Evolutionary conservation across 345 rosid species (phyloP).

Genomic region (Eutrema heterophyllum): DNA sequence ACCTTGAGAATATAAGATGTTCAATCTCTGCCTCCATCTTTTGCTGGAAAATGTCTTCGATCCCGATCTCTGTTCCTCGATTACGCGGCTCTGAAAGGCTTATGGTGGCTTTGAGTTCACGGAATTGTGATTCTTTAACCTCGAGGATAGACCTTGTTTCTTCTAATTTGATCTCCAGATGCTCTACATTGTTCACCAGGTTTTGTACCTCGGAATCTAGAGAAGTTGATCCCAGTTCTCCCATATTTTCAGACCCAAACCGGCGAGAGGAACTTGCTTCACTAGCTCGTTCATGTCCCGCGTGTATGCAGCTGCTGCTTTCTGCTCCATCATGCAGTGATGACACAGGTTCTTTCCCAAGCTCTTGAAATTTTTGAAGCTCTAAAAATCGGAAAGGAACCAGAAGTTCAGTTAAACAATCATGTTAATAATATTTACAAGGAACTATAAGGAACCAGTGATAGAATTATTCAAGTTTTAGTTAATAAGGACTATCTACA

Average conservation of each 20-base stretch:
- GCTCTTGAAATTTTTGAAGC: constrained; percentile 48
- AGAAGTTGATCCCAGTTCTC: constrained; percentile 28
- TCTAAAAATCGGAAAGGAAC: constrained; percentile 33
- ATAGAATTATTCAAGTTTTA: background rate
- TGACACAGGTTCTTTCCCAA: constrained; percentile 41
- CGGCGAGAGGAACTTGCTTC: constrained; percentile 40
- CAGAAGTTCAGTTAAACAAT: background rate
- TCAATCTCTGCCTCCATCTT: constrained; percentile 82
- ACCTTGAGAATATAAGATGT: constrained; percentile 44
- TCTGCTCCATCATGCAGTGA: constrained; percentile 26
- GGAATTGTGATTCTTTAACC: constrained; percentile 47
- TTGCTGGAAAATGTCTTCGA: constrained; percentile 60
- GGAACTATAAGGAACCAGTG: background rate
- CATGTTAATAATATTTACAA: background rate
- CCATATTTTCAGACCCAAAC: constrained; percentile 30
- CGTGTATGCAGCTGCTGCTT: constrained; percentile 27
- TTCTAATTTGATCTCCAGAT: constrained; percentile 46
- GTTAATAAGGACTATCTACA: background rate
- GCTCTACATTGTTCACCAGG: constrained; percentile 44
- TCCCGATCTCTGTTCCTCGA: constrained; percentile 42
- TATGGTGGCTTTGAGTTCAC: constrained; percentile 47
- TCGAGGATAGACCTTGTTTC: constrained; percentile 40
- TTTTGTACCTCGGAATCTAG: constrained; percentile 41
- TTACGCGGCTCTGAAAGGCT: constrained; percentile 23
- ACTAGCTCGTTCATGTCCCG: background rate